Conservation (phyloP, 2,329 filamentous ascomycete genomes). For the Ambrosiella xylebori region DNA sequence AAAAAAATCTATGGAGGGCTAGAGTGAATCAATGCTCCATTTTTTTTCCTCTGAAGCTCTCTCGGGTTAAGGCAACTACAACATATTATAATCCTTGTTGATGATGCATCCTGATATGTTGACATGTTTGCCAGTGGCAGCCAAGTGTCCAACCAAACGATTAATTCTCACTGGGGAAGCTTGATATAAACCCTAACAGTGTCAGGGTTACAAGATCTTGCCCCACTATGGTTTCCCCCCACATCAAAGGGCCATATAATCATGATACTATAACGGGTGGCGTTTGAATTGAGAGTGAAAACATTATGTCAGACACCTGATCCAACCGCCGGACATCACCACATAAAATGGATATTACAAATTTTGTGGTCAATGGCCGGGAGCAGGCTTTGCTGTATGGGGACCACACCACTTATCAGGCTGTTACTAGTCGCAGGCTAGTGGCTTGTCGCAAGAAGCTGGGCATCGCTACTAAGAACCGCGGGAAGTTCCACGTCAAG, state of each 20-base stretch:
- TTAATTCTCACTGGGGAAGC: too few relatives aligned
- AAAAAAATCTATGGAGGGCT: not conserved
- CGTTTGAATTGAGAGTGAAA: too few relatives aligned
- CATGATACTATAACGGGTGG: too few relatives aligned
- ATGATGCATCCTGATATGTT: too few relatives aligned
- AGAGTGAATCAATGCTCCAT: not conserved
- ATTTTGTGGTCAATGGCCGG: constrained; percentile 60
- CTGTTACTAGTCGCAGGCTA: constrained; percentile 62
- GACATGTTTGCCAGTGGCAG: too few relatives aligned
- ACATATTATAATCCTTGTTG: too few relatives aligned
- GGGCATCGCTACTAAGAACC: constrained; percentile 65
- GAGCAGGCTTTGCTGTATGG: constrained; percentile 74
- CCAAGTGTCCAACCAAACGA: too few relatives aligned
- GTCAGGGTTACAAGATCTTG: too few relatives aligned
- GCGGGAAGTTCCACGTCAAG: constrained; percentile 67
- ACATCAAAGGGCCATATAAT: too few relatives aligned
- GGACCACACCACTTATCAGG: constrained; percentile 74
- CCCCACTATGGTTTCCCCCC: too few relatives aligned
- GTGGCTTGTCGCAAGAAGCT: constrained; percentile 73
- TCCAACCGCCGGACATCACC: not conserved
- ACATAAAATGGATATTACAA: constrained; percentile 68
- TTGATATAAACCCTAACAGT: too few relatives aligned
- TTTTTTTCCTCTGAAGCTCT: not conserved
- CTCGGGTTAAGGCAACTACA: too few relatives aligned
- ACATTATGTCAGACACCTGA: not conserved